Percentiles rank a stretch among this genome's conserved stretches.
Conservation (phyloP, 2,329 filamentous ascomycete species). For the Rutstroemia sp. region DNA sequence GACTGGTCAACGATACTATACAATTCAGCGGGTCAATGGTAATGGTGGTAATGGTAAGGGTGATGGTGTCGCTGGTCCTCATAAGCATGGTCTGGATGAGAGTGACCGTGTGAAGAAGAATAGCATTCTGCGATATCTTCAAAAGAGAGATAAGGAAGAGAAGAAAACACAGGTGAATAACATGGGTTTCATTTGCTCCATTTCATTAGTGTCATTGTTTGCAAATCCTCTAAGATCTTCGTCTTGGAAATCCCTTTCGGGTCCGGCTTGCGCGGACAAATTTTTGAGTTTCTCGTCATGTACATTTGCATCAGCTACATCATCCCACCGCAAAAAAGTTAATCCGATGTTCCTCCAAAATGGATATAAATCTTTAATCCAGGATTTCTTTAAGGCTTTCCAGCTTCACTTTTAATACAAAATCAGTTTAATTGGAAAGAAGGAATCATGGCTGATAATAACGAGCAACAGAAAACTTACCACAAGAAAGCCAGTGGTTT, state of each 20-base stretch:
- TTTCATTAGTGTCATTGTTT: too few species aligned
- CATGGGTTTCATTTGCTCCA: too few species aligned
- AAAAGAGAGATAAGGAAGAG: conserved; percentile 57
- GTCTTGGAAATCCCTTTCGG: too few species aligned
- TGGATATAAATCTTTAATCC: background rate
- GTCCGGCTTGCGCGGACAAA: too few species aligned
- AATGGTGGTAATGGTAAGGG: conserved; percentile 67
- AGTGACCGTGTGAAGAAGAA: conserved; percentile 79
- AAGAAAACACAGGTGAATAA: conserved; percentile 48
- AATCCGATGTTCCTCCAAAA: too few species aligned
- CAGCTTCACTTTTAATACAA: background rate
- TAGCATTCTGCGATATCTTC: conserved; percentile 59
- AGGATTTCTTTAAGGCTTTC: background rate
- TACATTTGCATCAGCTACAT: background rate
- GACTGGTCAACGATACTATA: conserved; percentile 55
- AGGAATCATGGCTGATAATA: conserved; percentile 28
- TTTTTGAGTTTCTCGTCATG: background rate
- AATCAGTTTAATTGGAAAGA: background rate
- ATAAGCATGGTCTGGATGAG: conserved; percentile 64
- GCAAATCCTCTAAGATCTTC: too few species aligned
- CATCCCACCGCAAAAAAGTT: background rate
- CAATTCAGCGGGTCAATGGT: conserved; percentile 70
- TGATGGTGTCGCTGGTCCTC: conserved; percentile 62
- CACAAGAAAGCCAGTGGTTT: conserved; percentile 65
- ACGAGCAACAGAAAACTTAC: conserved; percentile 56